These are phyloP conservation scores for Magnolia kwangsiensis DNA, from an alignment of 164 flowering plant species.

Conservation along the genomic window DNA sequence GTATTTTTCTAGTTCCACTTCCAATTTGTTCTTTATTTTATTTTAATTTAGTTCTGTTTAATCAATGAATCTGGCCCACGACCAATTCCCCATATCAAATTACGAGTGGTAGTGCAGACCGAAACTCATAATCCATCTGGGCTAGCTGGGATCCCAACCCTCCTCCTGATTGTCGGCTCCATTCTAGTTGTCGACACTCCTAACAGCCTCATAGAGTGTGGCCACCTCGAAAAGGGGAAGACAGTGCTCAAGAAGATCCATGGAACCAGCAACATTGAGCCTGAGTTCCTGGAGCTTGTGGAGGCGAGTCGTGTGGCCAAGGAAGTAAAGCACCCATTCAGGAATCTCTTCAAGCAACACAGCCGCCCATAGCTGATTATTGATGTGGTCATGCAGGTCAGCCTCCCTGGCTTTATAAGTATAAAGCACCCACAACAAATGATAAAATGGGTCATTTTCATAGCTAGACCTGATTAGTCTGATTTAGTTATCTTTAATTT, in stretches of 20 bases:
- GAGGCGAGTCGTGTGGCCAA: slow-evolving; percentile 81
- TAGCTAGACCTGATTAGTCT: neutral
- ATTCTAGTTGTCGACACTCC: slow-evolving; percentile 81
- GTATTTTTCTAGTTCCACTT: slow-evolving; percentile 19
- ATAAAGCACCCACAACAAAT: too few species aligned
- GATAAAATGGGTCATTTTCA: too few species aligned
- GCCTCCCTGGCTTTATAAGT: neutral
- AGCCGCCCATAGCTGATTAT: slow-evolving; percentile 70
- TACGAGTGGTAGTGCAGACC: neutral
- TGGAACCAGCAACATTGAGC: slow-evolving; percentile 76
- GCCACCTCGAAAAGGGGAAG: slow-evolving; percentile 65
- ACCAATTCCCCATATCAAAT: too few species aligned
- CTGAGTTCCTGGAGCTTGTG: slow-evolving; percentile 73
- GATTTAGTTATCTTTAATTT: neutral
- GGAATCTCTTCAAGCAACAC: slow-evolving; percentile 59
- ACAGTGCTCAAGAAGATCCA: slow-evolving; percentile 65
- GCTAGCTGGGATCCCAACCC: slow-evolving; percentile 76
- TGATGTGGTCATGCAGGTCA: slow-evolving; percentile 58
- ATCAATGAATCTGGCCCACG: neutral
- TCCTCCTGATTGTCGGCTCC: slow-evolving; percentile 65
- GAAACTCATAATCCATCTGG: slow-evolving; percentile 21
- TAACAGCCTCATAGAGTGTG: slow-evolving; percentile 89
- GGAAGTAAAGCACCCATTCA: slow-evolving; percentile 81
- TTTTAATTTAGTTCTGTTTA: neutral
- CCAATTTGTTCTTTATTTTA: neutral